Base-by-base conservation (phyloP, 495 filamentous ascomycete genomes). In the Margaritispora aquatica region DNA sequence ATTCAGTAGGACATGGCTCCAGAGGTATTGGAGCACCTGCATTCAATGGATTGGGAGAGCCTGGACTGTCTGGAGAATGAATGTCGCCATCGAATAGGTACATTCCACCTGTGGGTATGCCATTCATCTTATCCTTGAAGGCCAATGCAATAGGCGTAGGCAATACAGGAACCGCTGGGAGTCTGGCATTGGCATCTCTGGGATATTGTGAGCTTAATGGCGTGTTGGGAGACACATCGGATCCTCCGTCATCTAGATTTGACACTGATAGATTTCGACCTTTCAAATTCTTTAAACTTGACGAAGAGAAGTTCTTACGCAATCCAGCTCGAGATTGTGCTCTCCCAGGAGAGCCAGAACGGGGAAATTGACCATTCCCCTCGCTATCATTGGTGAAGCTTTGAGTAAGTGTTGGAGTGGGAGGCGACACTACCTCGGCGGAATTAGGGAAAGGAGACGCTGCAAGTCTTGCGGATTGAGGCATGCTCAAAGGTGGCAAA, bases 1-100 rank as follows among this genome's bases (percentile, higher is more conserved):
- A 82, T 13, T 94, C 91, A 56, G 84, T 87, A 2, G 94, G 95
- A 67, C 94, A 99, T 17, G 94, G 89, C 63, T 99, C 94, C 15
- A 99, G 79, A 1, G 91, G 84, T 5, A 84, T 75, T 21, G 93
- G 93, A 15, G 77, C 79, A 50, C 76, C 75, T 1, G 67, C 60
- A 24, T 68, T 65, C 34, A 79, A 70, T 7, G 79, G 75, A 62
- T 87, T 89, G 1, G 88, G 86, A 21, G 81, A 85, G 1, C 82
- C 84, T 17, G 87, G 86, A 10, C 74, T 80, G 41, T 80, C 82
- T 29, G 88, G 84, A 11, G 85, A 88, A 68, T 92, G 87, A 34
- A 97, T 86, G 64, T 94, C 82, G 62, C 76, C 88, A 59, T 96
- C 88, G 70, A 98, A 96, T 0, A 97, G 77, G 68, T 92, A 84